phyloP scores from a whole-genome alignment of 208 protist genomes.

The Crithidia bombi region DNA sequence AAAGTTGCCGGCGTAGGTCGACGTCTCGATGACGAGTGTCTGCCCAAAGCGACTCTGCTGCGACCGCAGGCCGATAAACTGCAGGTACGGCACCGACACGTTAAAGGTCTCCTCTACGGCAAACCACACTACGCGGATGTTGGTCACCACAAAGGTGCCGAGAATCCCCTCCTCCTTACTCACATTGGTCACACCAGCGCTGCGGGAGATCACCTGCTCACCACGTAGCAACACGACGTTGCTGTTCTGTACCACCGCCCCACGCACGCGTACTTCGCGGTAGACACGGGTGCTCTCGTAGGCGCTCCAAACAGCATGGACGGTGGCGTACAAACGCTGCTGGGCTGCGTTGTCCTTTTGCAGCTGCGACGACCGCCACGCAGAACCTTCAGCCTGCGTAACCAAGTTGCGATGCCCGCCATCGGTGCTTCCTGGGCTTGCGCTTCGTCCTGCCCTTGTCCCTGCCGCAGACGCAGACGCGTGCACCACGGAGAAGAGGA shows the following conservation, averaged over 20 bases:
- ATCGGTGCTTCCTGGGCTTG: not conserved
- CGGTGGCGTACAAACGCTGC: slow-evolving; percentile 29
- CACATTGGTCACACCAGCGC: slow-evolving; percentile 91
- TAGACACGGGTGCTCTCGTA: slow-evolving; percentile 95
- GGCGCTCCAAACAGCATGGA: slow-evolving; percentile 74
- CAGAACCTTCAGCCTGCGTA: not conserved
- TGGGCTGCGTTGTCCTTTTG: slow-evolving; percentile 1
- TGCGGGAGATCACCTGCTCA: slow-evolving; percentile 90
- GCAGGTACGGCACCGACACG: slow-evolving; percentile 96
- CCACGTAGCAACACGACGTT: slow-evolving; percentile 83
- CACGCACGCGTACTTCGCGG: slow-evolving; percentile 94
- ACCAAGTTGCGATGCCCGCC: not conserved
- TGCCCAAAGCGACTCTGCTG: slow-evolving; percentile 85
- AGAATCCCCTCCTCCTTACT: slow-evolving; percentile 90
- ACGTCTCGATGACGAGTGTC: slow-evolving; percentile 86
- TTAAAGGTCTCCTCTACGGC: slow-evolving; percentile 93
- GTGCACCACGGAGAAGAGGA: slow-evolving; percentile 94
- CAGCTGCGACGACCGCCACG: not conserved
- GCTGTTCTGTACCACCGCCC: slow-evolving; percentile 87
- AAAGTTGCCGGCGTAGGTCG: slow-evolving; percentile 62
- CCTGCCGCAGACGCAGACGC: too few species aligned
- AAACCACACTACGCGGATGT: slow-evolving; percentile 96
- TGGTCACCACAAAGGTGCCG: slow-evolving; percentile 94
- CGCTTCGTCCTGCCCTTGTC: too few species aligned
- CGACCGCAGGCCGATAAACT: slow-evolving; percentile 78